Conservation (phyloP, 768 basidiomycete genomes). For the Amyloporia xantha region DNA sequence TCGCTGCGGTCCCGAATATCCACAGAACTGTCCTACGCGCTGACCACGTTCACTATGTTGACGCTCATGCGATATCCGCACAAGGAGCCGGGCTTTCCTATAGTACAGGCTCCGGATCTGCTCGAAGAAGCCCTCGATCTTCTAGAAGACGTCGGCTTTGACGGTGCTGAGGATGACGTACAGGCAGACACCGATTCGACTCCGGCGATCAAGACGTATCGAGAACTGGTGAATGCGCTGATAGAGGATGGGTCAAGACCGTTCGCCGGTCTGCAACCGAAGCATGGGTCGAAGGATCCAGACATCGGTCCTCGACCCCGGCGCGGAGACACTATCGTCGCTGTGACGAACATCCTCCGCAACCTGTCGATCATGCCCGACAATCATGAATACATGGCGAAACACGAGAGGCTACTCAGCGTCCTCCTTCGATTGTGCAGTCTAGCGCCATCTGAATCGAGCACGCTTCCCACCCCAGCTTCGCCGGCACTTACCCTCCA, state of each 20-base stretch:
- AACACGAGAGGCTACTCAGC: slow-evolving; percentile 56
- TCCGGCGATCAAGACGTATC: slow-evolving; percentile 48
- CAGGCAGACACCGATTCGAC: slow-evolving; percentile 3
- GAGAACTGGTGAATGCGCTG: slow-evolving; percentile 52
- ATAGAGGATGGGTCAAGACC: slow-evolving; percentile 51
- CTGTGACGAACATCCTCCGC: slow-evolving; percentile 74
- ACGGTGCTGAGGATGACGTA: slow-evolving; percentile 36
- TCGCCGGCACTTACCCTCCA: slow-evolving; percentile 59
- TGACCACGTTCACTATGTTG: slow-evolving; percentile 80
- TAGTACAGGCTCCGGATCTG: slow-evolving; percentile 70
- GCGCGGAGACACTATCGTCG: slow-evolving; percentile 59
- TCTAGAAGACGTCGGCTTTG: slow-evolving; percentile 76
- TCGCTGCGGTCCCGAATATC: slow-evolving; percentile 81
- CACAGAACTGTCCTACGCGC: slow-evolving; percentile 80
- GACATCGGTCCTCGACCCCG: slow-evolving; percentile 55
- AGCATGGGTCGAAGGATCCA: slow-evolving; percentile 45
- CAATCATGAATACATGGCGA: slow-evolving; percentile 61
- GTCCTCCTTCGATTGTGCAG: slow-evolving; percentile 64
- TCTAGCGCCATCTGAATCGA: slow-evolving; percentile 28
- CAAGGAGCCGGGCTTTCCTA: slow-evolving; percentile 57
- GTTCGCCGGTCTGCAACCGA: slow-evolving; percentile 48
- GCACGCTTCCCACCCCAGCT: slow-evolving; percentile 29
- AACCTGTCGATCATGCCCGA: slow-evolving; percentile 76
- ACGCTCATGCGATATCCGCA: slow-evolving; percentile 68
- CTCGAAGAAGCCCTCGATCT: slow-evolving; percentile 85